A percentile compares a stretch with the other conserved stretches of the same genome.
phyloP scores from a whole-genome alignment of 1,284 basidiomycete species.

The Apiotrichum gamsii region DNA sequence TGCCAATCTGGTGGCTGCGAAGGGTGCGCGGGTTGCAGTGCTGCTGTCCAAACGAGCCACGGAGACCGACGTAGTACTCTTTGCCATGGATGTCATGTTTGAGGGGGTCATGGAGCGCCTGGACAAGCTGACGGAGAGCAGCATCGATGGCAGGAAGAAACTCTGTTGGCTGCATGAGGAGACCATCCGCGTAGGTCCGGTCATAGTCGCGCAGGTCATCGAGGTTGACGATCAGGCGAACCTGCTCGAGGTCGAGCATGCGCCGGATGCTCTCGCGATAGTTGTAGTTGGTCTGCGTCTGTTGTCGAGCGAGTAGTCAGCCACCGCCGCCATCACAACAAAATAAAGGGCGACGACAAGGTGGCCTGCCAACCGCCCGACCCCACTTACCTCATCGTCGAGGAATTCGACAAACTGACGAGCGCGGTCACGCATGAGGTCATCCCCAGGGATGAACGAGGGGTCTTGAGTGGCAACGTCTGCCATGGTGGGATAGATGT shows the following conservation, averaged over 20 bases:
- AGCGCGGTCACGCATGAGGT: constrained; percentile 65
- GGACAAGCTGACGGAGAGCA: constrained; percentile 69
- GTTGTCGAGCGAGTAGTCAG: not conserved
- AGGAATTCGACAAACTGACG: constrained; percentile 84
- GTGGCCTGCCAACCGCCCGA: no score
- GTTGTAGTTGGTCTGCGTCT: constrained; percentile 53
- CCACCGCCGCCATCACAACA: not conserved
- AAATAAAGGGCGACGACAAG: no score
- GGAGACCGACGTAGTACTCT: constrained; percentile 77
- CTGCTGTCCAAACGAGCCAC: constrained; percentile 98
- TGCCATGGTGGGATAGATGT: constrained; percentile 25
- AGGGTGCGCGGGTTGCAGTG: constrained; percentile 94
- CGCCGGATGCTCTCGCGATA: constrained; percentile 80
- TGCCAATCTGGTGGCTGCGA: constrained; percentile 79
- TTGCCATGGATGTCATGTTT: constrained; percentile 79
- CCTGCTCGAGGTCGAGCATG: constrained; percentile 77
- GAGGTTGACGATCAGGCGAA: constrained; percentile 89
- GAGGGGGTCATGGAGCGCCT: constrained; percentile 66
- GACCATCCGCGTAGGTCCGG: constrained; percentile 62
- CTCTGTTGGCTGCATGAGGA: constrained; percentile 81
- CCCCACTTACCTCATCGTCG: constrained; percentile 62
- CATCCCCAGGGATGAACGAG: constrained; percentile 52
- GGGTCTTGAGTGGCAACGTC: constrained; percentile 35
- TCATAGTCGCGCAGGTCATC: constrained; percentile 94
- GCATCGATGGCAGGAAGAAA: constrained; percentile 89